These are phyloP conservation scores for Neofusicoccum kwambonambiense DNA, from an alignment of 2,329 filamentous ascomycete genomes.

Conservation along the genomic window DNA sequence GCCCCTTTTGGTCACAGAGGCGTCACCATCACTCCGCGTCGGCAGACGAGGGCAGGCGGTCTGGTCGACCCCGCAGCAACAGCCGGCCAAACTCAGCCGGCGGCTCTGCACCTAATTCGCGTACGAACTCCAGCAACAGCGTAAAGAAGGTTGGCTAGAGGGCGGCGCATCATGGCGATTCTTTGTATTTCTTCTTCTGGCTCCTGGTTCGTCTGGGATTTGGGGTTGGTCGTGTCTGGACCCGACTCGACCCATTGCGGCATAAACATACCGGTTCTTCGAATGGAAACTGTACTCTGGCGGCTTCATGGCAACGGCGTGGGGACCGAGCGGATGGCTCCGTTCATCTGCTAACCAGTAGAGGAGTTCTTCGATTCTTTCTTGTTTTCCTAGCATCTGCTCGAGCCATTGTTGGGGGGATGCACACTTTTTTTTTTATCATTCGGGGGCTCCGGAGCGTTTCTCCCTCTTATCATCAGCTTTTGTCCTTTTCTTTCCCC, in stretches of 20 bases:
- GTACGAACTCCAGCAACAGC: slow-evolving; percentile 17
- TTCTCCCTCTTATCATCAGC: slow-evolving; percentile 12
- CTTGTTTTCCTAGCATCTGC: slow-evolving; percentile 8
- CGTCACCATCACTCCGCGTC: slow-evolving; percentile 32
- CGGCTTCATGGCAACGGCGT: slow-evolving; percentile 11
- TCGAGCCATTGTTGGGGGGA: slow-evolving; percentile 5
- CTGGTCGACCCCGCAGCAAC: slow-evolving; percentile 40
- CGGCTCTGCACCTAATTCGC: slow-evolving; percentile 10
- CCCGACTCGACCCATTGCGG: slow-evolving; percentile 9
- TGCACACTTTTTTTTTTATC: slow-evolving; percentile 12
- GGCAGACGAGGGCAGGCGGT: slow-evolving; percentile 35
- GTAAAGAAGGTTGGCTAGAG: slow-evolving; percentile 13
- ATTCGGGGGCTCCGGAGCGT: slow-evolving; percentile 6
- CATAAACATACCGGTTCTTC: not conserved
- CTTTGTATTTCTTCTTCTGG: slow-evolving; percentile 12
- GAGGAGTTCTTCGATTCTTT: slow-evolving; percentile 7
- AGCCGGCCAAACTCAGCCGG: slow-evolving; percentile 37
- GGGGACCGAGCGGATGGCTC: not conserved
- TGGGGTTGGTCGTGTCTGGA: slow-evolving; percentile 9
- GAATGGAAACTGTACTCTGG: slow-evolving; percentile 11
- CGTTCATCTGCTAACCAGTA: slow-evolving; percentile 13
- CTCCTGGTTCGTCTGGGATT: not conserved
- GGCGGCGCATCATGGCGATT: slow-evolving; percentile 6
- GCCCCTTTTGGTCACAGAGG: slow-evolving; percentile 30
- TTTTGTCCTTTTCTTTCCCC: not conserved